Conservation (phyloP, 176 grass and related monocot species). For the Lolium rigidum region DNA sequence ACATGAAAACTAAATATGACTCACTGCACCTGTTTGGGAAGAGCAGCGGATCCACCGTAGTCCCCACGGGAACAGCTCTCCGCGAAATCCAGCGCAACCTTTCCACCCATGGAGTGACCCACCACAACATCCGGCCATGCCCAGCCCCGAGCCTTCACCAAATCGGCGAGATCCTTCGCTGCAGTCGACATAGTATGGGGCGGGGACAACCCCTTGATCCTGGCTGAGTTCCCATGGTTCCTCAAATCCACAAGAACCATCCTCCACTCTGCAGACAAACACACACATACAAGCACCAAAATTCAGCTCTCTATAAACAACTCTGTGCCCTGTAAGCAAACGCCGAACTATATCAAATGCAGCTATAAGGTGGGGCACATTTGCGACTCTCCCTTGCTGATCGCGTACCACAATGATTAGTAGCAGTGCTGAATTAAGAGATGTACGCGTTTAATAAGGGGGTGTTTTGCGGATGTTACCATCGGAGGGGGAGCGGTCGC, state of each 20-base stretch:
- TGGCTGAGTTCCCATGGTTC: constrained; percentile 82
- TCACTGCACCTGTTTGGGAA: constrained; percentile 83
- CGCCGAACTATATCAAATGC: background rate
- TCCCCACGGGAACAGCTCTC: constrained; percentile 70
- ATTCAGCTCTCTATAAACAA: background rate
- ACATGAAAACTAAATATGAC: background rate
- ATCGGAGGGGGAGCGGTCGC: constrained; percentile 57
- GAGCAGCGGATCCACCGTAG: constrained; percentile 61
- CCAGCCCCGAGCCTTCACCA: constrained; percentile 75
- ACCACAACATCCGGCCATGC: constrained; percentile 89
- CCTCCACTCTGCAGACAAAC: constrained; percentile 75
- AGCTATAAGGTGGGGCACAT: background rate
- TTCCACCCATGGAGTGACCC: constrained; percentile 98
- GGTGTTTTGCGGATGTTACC: constrained; percentile 43
- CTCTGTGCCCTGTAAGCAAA: background rate
- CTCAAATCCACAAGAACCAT: constrained; percentile 92
- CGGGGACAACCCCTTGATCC: constrained; percentile 57
- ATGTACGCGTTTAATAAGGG: background rate
- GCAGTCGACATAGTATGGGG: constrained; percentile 71
- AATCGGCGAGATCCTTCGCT: constrained; percentile 73
- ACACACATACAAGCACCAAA: background rate
- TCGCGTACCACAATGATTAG: background rate
- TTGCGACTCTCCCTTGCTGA: background rate
- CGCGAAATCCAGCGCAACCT: constrained; percentile 71
- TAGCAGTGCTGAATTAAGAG: background rate